These are phyloP conservation scores for Monosporascus cannonballus DNA, from an alignment of 2,329 filamentous ascomycete species.

Conservation along the genomic window DNA sequence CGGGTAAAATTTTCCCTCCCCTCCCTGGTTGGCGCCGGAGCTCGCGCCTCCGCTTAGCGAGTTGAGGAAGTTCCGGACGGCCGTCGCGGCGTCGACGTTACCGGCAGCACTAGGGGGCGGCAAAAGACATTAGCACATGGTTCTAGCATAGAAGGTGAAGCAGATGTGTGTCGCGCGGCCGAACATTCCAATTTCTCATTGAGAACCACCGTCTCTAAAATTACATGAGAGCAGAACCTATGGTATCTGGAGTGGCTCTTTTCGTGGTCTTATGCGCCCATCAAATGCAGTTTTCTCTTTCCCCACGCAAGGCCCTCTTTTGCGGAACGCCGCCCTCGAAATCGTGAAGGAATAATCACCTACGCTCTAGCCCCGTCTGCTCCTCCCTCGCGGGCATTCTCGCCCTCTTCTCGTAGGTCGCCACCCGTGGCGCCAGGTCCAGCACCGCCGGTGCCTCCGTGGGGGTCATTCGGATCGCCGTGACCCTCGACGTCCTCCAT, in stretches of 20 bases:
- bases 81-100: conserved; percentile 63
- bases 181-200: conserved; percentile 15
- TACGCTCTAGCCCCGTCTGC: conserved; percentile 99
- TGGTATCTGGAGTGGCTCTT: conserved; percentile 5
- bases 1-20: conserved; percentile 64
- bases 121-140: neutral
- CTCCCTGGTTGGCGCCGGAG: conserved; percentile 28
- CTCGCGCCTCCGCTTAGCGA: conserved; percentile 61
- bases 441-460: conserved; percentile 67
- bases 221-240: conserved; percentile 16
- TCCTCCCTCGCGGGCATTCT: conserved; percentile 82
- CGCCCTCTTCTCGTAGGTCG: conserved; percentile 85
- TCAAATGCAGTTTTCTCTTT: conserved; percentile 13
- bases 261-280: conserved; percentile 8
- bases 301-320: conserved; percentile 4
- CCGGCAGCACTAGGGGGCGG: conserved; percentile 47
- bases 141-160: neutral
- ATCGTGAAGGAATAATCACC: conserved; percentile 51
- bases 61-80: conserved; percentile 82
- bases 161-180: neutral
- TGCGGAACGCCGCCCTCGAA: conserved; percentile 19
- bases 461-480: conserved; percentile 51
- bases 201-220: conserved; percentile 22
- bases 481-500: conserved; percentile 72
- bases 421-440: conserved; percentile 84